These are phyloP conservation scores for Saccharomycopsis guyanensis DNA, from an alignment of 805 yeast genomes.

Conservation along the genomic window DNA sequence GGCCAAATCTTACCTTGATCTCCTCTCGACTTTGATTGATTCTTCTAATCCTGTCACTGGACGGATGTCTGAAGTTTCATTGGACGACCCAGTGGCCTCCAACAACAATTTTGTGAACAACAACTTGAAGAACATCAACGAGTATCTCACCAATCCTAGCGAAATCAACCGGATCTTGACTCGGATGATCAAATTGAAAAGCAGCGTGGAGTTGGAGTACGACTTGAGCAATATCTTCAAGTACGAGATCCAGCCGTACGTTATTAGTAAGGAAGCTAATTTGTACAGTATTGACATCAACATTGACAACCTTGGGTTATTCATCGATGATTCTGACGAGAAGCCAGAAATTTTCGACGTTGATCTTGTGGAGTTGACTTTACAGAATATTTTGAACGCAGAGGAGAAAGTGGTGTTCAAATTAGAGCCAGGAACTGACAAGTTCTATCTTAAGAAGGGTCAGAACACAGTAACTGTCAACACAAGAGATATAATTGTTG, in stretches of 20 bases:
- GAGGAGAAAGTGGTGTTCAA: slow-evolving; percentile 15
- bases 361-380: slow-evolving; percentile 21
- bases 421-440: background rate
- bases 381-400: slow-evolving; percentile 10
- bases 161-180: slow-evolving; percentile 22
- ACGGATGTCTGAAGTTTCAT: slow-evolving; percentile 12
- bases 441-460: slow-evolving; percentile 14
- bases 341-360: slow-evolving; percentile 10
- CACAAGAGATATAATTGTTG: slow-evolving; percentile 23
- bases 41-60: slow-evolving; percentile 16
- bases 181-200: slow-evolving; percentile 22
- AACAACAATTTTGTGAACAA: slow-evolving; percentile 20
- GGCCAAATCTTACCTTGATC: slow-evolving; percentile 34
- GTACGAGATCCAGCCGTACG: slow-evolving; percentile 30
- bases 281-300: slow-evolving; percentile 31
- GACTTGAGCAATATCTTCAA: slow-evolving; percentile 33
- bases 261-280: slow-evolving; percentile 32
- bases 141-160: slow-evolving; percentile 23
- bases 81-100: background rate
- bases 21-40: slow-evolving; percentile 29
- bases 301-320: slow-evolving; percentile 26
- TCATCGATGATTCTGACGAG: slow-evolving; percentile 14
- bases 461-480: slow-evolving; percentile 7
- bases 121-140: slow-evolving; percentile 15
- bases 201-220: slow-evolving; percentile 21